Base-by-base conservation (phyloP, 2,329 filamentous ascomycete species). In the Ascochyta pisi region DNA sequence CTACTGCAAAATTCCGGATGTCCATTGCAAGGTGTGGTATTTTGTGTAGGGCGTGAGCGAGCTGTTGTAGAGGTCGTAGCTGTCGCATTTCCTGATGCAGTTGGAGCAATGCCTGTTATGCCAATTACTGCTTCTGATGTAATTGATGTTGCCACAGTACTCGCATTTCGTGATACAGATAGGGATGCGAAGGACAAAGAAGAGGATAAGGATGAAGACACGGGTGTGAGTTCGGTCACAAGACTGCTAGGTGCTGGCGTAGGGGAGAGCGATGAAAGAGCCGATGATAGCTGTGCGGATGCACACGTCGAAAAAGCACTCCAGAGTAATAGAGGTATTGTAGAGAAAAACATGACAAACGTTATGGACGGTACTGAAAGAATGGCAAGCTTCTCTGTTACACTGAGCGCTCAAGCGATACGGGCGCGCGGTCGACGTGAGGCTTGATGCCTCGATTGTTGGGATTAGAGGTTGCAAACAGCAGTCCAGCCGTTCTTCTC, bases 1-100 rank as follows among this genome's bases (percentile, higher is more conserved):
- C 72, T 61, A 19, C 58, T 48, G 57, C 73, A 76, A 34, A 73
- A 69, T 29, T 76, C 73, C n/a, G 60, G 50, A 47, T 74, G 54
- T n/a, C 67, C 68, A 50, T 76, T 76, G 60, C 73, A 76, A 19
- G 67, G 63, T 40, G 65, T 70, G 3, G 62, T 69, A 33, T 75
- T 74, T 10, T 64, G 58, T 6, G 60, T 50, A 12, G 63, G 59
- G 16, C 49, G 62, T 33, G 64, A 46, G 12, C 29, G 53, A 42
- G 44, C 31, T 9, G 60, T 52, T 2, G 61, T 55, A 22, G 52
- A 60, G 6, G 58, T 26, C 45, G 61, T 33, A 16, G 33, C 47
- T 2, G 62, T 60, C 19, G 49, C 54, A 19, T 59, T 60, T 9
- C 34, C 44, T n/a, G 57, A 58, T 13, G 49, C 27, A 26, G 56